phyloP scores from a whole-genome alignment of 2,329 filamentous ascomycete species.

The Diaporthe nobilis region DNA sequence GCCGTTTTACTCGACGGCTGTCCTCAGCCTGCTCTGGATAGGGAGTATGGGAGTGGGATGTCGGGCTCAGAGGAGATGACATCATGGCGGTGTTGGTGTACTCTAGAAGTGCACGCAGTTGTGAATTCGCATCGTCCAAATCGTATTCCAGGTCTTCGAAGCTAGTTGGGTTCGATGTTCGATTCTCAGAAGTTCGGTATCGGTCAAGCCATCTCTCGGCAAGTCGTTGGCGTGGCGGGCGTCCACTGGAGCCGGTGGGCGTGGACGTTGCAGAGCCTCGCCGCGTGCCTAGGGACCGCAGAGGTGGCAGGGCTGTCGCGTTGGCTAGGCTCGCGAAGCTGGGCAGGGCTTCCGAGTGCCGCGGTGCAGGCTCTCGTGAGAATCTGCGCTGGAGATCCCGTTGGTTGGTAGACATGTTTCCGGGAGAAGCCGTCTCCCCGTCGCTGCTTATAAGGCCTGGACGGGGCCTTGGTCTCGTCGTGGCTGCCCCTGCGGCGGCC shows the following conservation, averaged over 20 bases:
- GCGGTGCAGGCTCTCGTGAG: constrained; percentile 52
- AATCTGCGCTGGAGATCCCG: constrained; percentile 54
- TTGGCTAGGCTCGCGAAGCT: constrained; percentile 42
- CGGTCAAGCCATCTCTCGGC: constrained; percentile 49
- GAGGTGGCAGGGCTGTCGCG: constrained; percentile 53
- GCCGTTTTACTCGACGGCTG: constrained; percentile 73
- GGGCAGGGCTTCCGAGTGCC: constrained; percentile 46
- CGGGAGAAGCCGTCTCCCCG: constrained; percentile 40
- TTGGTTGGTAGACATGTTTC: constrained; percentile 54
- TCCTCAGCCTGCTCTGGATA: constrained; percentile 61
- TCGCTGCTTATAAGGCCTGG: constrained; percentile 5
- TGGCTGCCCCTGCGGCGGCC: constrained; percentile 34
- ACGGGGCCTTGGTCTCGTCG: constrained; percentile 19
- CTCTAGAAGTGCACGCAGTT: constrained; percentile 60
- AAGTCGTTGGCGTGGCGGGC: constrained; percentile 43
- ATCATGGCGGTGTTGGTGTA: constrained; percentile 43
- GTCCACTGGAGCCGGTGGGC: constrained; percentile 44
- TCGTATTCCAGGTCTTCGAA: constrained; percentile 56
- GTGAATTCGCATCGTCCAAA: constrained; percentile 60
- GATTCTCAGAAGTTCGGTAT: constrained; percentile 43
- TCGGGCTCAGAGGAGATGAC: constrained; percentile 50
- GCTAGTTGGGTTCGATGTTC: constrained; percentile 43
- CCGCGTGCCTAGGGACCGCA: constrained; percentile 52
- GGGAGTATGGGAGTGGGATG: constrained; percentile 52
- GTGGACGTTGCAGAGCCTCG: constrained; percentile 47